Evolutionary conservation across 306 rosid genomes (phyloP).

Genomic region (Crotalaria pallida): DNA sequence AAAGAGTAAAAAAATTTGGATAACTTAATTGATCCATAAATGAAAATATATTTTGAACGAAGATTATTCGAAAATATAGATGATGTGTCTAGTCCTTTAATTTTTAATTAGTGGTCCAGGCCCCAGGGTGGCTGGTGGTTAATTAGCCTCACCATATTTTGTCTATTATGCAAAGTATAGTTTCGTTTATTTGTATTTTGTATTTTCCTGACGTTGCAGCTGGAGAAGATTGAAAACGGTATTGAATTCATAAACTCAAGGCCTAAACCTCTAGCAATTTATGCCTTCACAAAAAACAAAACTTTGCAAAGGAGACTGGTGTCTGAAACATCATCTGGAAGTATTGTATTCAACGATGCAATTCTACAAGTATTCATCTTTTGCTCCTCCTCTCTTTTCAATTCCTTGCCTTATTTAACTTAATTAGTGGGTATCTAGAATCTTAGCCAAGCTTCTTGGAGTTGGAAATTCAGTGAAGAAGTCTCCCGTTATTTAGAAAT

Average conservation of each 20-base stretch:
- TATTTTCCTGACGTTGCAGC: constrained; percentile 17
- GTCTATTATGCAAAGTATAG: background rate
- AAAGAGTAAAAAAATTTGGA: too few species aligned
- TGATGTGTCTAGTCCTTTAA: too few species aligned
- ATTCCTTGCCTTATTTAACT: background rate
- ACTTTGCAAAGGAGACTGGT: constrained; percentile 45
- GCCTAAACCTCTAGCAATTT: constrained; percentile 62
- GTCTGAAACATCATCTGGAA: constrained; percentile 74
- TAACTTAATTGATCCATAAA: too few species aligned
- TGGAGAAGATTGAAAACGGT: constrained; percentile 71
- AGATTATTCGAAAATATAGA: too few species aligned
- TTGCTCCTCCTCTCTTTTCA: background rate
- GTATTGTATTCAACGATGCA: constrained; percentile 53
- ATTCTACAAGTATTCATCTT: constrained; percentile 42
- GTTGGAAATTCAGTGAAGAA: too few species aligned
- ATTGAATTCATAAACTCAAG: constrained; percentile 57
- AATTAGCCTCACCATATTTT: background rate
- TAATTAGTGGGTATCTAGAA: background rate
- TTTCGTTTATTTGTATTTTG: background rate
- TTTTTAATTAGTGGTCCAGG: background rate
- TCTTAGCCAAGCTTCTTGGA: background rate
- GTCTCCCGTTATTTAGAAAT: too few species aligned
- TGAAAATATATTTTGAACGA: too few species aligned
- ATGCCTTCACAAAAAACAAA: constrained; percentile 55
- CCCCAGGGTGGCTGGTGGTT: too few species aligned